These are phyloP conservation scores for Solanum hybrid DNA, from an alignment of 305 asterid genomes.

Conservation along the genomic window DNA sequence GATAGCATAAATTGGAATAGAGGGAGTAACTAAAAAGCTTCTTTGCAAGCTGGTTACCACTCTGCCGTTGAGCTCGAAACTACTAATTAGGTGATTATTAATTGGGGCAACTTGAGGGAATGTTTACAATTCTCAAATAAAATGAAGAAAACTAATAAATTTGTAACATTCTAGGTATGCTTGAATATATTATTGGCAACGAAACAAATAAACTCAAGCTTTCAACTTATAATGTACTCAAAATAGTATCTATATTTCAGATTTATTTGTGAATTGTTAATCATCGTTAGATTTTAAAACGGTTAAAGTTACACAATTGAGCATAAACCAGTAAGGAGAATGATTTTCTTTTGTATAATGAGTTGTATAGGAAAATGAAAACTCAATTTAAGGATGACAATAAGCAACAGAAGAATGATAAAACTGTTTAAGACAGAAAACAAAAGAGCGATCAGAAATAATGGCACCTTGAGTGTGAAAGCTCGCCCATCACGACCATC, in stretches of 20 bases:
- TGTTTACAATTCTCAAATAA: not conserved
- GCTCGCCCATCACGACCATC: conserved; percentile 98
- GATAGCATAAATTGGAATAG: not conserved
- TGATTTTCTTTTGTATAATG: not conserved
- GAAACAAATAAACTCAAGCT: not conserved
- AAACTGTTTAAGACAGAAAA: not conserved
- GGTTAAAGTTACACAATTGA: not conserved
- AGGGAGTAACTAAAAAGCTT: not conserved
- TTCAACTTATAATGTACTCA: conserved; percentile 1
- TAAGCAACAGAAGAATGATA: not conserved
- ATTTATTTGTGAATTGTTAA: not conserved
- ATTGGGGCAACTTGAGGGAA: not conserved
- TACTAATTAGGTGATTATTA: not conserved
- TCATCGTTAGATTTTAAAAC: not conserved
- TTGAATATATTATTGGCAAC: not conserved
- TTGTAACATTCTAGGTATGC: not conserved
- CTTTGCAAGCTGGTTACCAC: not conserved
- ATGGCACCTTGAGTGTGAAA: conserved; percentile 87
- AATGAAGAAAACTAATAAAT: not conserved
- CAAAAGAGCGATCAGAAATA: conserved; percentile 4
- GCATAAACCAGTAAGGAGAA: not conserved
- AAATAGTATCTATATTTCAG: not conserved
- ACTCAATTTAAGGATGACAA: not conserved
- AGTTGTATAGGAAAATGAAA: not conserved
- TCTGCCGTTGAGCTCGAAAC: not conserved